Evolutionary conservation across 164 flowering plant genomes (phyloP).

Genomic region (Aristolochia californica): DNA sequence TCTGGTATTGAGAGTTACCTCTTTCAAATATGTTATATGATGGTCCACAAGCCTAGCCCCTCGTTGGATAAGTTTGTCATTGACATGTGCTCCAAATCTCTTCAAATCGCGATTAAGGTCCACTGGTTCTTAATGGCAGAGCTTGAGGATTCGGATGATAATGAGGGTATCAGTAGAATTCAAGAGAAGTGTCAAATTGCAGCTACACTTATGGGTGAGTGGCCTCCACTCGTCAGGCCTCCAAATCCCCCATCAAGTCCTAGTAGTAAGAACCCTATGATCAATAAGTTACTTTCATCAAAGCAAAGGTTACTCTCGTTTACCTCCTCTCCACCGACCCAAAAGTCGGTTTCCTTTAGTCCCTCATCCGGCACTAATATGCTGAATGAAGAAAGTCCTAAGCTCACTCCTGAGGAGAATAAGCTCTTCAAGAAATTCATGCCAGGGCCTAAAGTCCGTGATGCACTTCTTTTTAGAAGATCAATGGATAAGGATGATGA

Average conservation of each 20-base stretch:
- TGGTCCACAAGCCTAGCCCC: conserved; percentile 95
- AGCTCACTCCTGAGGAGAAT: conserved; percentile 45
- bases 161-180: conserved; percentile 90
- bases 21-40: conserved; percentile 91
- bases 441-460: conserved; percentile 29
- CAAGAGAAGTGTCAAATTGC: conserved; percentile 98
- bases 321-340: conserved; percentile 62
- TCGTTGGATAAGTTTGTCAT: conserved; percentile 97
- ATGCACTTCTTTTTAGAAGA: conserved; percentile 25
- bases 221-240: conserved; percentile 69
- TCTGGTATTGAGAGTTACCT: conserved; percentile 89
- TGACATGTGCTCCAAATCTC: conserved; percentile 79
- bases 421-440: conserved; percentile 35
- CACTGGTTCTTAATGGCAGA: conserved; percentile 97
- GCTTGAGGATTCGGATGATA: conserved; percentile 90
- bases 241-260: conserved; percentile 37
- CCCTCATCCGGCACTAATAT: conserved; percentile 40
- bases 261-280: conserved; percentile 67
- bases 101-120: conserved; percentile 79
- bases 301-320: conserved; percentile 66
- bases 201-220: conserved; percentile 90
- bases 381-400: conserved; percentile 43
- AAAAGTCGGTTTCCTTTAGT: conserved; percentile 39
- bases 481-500: conserved; percentile 31
- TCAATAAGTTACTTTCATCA: conserved; percentile 67